These are phyloP conservation scores for Prillingera fragicola DNA, from an alignment of 1,284 basidiomycete genomes.

Conservation along the genomic window DNA sequence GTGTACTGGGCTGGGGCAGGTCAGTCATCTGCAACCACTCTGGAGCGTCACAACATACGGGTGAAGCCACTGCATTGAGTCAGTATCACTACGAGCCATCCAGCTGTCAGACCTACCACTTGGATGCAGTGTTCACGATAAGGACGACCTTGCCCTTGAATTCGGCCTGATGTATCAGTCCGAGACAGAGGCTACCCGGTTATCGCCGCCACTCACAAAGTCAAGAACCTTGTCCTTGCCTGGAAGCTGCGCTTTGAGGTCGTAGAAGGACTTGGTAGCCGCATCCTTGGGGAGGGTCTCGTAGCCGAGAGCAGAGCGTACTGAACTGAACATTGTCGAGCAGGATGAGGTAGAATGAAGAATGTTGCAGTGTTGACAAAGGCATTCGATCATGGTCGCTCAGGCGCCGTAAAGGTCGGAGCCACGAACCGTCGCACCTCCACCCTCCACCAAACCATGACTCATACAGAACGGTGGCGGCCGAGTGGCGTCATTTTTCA, in stretches of 20 bases:
- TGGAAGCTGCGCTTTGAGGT: constrained; percentile 46
- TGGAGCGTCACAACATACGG: constrained; percentile 2
- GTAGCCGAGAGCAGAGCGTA: constrained; percentile 12
- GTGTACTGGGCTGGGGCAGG: constrained; percentile 41
- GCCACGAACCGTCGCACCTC: too few relatives aligned
- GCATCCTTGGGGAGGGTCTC: constrained; percentile 34
- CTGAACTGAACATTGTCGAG: constrained; percentile 12
- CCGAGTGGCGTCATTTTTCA: too few relatives aligned
- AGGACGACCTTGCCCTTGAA: constrained; percentile 54
- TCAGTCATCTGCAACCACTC: neutral
- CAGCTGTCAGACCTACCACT: constrained; percentile 40
- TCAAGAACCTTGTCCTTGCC: constrained; percentile 37
- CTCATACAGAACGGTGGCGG: too few relatives aligned
- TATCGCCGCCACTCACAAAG: constrained; percentile 32
- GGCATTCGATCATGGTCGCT: too few relatives aligned
- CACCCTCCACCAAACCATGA: too few relatives aligned
- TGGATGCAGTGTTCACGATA: constrained; percentile 54
- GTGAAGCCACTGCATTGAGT: constrained; percentile 38
- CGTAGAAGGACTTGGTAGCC: constrained; percentile 45
- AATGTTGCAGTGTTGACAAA: too few relatives aligned
- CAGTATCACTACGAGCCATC: constrained; percentile 4
- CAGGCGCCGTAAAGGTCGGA: too few relatives aligned
- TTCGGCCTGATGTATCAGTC: constrained; percentile 18
- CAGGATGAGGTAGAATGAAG: too few relatives aligned
- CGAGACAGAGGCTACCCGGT: neutral